Evolutionary conservation across 208 protist genomes (phyloP).

Genomic region (Leishmania aethiopica): DNA sequence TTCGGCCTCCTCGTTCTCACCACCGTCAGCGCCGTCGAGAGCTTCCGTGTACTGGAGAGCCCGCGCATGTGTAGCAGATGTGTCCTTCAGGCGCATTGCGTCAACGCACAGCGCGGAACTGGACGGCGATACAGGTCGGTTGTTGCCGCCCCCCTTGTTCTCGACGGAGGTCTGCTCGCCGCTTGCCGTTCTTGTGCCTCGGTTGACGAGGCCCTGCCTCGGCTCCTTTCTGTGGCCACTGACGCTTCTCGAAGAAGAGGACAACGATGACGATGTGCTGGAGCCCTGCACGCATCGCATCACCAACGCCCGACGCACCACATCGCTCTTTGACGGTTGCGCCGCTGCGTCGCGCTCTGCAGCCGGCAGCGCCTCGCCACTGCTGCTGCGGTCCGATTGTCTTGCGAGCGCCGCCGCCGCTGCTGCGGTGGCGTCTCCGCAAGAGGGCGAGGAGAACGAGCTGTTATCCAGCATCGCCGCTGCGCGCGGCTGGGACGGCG

Average conservation of each 20-base stretch:
- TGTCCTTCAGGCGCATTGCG: neutral
- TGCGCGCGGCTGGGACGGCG: conserved; percentile 26
- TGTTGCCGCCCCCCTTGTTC: neutral
- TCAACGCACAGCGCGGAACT: neutral
- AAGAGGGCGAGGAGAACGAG: neutral
- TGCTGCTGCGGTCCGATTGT: no score
- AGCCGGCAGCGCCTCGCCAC: neutral
- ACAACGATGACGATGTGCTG: neutral
- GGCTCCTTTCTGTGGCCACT: neutral
- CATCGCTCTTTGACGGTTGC: neutral
- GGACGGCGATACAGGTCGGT: neutral
- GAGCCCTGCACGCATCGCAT: neutral
- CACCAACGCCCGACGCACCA: neutral
- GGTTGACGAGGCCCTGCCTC: neutral
- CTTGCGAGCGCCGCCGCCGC: neutral
- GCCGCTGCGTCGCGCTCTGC: neutral
- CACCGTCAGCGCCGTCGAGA: neutral
- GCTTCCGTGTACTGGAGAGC: neutral
- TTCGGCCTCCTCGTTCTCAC: neutral
- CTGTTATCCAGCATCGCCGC: neutral
- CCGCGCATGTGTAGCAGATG: neutral
- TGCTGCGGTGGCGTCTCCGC: neutral
- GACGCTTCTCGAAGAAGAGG: neutral
- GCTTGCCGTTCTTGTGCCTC: neutral
- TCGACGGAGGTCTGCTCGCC: neutral